These are phyloP conservation scores for Penicillium roqueforti DNA, from an alignment of 495 filamentous ascomycete species.

Conservation along the genomic window DNA sequence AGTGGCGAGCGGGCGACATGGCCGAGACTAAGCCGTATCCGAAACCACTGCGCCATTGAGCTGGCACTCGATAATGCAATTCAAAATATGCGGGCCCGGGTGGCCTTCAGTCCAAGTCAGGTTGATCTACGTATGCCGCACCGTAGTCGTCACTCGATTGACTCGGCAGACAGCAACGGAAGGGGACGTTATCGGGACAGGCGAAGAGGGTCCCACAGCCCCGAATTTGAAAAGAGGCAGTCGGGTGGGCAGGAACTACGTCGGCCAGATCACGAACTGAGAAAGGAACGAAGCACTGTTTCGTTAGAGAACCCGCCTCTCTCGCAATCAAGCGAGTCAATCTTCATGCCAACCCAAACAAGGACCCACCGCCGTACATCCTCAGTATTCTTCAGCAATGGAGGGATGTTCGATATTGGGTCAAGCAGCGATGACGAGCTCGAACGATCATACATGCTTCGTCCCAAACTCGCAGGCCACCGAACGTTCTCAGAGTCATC, in stretches of 20 bases:
- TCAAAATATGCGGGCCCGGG: slow-evolving; percentile 65
- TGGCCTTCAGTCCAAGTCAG: slow-evolving; percentile 76
- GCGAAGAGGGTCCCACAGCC: slow-evolving; percentile 35
- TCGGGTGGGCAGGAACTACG: slow-evolving; percentile 14
- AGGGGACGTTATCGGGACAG: slow-evolving; percentile 22
- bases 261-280: slow-evolving; percentile 14
- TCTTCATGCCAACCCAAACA: slow-evolving; percentile 6
- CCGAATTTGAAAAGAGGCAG: slow-evolving; percentile 26
- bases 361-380: slow-evolving; percentile 20
- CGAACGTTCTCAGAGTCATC: slow-evolving; percentile 20
- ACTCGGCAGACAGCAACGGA: slow-evolving; percentile 22
- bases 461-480: background rate
- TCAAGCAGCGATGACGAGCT: slow-evolving; percentile 28
- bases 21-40: slow-evolving; percentile 78
- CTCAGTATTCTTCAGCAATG: slow-evolving; percentile 14
- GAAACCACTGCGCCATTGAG: slow-evolving; percentile 82
- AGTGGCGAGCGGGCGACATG: slow-evolving; percentile 83
- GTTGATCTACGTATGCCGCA: slow-evolving; percentile 47
- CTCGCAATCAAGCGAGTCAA: slow-evolving; percentile 10
- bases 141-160: slow-evolving; percentile 14
- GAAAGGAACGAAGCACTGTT: slow-evolving; percentile 35
- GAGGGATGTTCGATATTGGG: slow-evolving; percentile 12
- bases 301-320: slow-evolving; percentile 26
- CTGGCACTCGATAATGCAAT: slow-evolving; percentile 81
- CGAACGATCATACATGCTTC: slow-evolving; percentile 6